phyloP scores from a whole-genome alignment of 2,329 filamentous ascomycete species.

The Aspergillus pseudoterreus region DNA sequence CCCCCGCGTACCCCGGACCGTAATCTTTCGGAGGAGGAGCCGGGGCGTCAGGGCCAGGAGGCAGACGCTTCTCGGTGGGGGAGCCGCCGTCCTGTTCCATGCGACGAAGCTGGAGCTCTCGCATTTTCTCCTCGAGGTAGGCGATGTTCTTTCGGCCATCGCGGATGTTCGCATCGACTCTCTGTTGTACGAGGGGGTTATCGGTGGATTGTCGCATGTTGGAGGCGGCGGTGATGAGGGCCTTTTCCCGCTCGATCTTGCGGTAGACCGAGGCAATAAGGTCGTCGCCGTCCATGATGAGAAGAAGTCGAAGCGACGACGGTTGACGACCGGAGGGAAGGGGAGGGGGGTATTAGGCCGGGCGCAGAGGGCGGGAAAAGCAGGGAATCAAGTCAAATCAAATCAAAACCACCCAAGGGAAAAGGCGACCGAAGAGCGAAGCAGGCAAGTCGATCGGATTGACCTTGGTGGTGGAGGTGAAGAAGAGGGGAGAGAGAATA shows the following conservation, averaged over 20 bases:
- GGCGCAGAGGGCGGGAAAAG: conserved; percentile 5
- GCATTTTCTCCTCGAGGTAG: conserved; percentile 90
- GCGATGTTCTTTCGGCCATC: conserved; percentile 90
- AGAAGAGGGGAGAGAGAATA: not conserved
- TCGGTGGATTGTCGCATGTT: conserved; percentile 94
- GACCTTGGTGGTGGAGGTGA: not conserved
- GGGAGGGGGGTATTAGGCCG: conserved; percentile 10
- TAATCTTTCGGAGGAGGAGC: conserved; percentile 72
- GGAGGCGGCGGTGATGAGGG: conserved; percentile 88
- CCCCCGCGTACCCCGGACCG: conserved; percentile 46
- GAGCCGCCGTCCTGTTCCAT: conserved; percentile 53
- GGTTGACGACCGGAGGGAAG: conserved; percentile 10
- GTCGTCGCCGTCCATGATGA: conserved; percentile 57
- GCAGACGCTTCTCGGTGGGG: conserved; percentile 48
- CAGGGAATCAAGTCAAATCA: not conserved
- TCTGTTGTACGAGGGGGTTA: conserved; percentile 85
- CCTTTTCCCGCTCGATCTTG: conserved; percentile 98
- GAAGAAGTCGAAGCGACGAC: conserved; percentile 28
- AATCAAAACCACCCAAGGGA: conserved; percentile 1
- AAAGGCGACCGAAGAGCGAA: conserved; percentile 4
- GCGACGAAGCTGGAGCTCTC: conserved; percentile 79
- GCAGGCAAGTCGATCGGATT: not conserved
- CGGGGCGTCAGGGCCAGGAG: conserved; percentile 47
- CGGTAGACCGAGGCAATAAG: conserved; percentile 76
- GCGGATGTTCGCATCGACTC: conserved; percentile 89